Evolutionary conservation across 2,329 filamentous ascomycete species (phyloP), one percentile per base, ranked within the genome.

Genomic region (Claviceps maximensis): DNA sequence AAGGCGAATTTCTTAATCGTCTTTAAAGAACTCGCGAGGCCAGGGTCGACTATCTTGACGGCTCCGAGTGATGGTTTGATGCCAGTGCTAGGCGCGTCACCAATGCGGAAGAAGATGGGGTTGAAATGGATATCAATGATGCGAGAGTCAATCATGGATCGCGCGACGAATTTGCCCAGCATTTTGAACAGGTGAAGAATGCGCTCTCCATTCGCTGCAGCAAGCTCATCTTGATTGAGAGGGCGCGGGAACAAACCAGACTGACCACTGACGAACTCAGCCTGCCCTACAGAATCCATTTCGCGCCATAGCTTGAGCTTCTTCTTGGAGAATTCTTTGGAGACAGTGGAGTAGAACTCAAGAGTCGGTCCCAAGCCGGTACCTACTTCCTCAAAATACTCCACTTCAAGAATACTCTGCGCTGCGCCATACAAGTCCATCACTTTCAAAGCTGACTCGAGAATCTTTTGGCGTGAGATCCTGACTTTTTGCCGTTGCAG

Each of bases 401-500:
- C 94, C 2, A 98, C 91, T 64, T 98, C 93, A 0, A 98, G 73
- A 29, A 97, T 87, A 65, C 91, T 97, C 55, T 95, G 88, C 1
- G 91, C 95, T n/a, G 88, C 88, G 0, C 93, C 93, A 62, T 98
- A 98, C 2, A 97, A 79, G 61, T 98, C 91, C 91, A 98, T 97
- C 31, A 98, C 93, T 69, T 98, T 98, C 67, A 97, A 76, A 0
- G 93, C 93, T 15, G 93, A 97, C 66, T 98, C 93, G 8, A 98
- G 76, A 47, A 98, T 96, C 62, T 94, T 89, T n/a, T 82, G 82
- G 45, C 93, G 82, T 5, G 91, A 95, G 56, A 98, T 97, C 46
- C 93, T 85, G n/a, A 98, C 91, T 69, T 98, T 98, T 64, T 98
- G 93, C 53, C 93, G 83, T 66, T 97, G 93, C 1, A 96, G 77